A percentile compares a stretch with the other conserved stretches of the same genome.
Conservation (phyloP, 768 basidiomycete genomes). For the Suillus paluster region DNA sequence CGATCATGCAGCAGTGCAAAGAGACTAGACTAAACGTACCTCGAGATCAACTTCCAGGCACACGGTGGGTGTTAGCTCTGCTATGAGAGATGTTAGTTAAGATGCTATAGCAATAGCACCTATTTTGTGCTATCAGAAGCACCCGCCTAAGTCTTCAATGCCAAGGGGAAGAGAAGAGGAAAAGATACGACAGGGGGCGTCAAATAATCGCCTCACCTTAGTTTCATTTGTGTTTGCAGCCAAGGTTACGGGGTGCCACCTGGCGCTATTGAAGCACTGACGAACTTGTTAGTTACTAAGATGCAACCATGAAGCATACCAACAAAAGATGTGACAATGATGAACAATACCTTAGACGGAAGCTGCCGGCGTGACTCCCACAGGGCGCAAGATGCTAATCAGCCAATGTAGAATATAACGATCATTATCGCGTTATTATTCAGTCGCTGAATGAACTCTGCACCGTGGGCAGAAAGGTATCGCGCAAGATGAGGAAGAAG, state of each 20-base stretch:
- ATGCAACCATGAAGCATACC: not conserved
- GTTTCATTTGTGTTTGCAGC: not conserved
- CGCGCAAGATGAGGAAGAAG: not conserved
- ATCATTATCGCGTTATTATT: not conserved
- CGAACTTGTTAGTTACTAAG: not conserved
- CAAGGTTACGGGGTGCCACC: not conserved
- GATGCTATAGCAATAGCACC: not conserved
- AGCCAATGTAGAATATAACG: not conserved
- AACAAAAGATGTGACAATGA: not conserved
- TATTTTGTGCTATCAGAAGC: not conserved
- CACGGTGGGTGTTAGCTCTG: not conserved
- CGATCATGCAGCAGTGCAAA: not conserved
- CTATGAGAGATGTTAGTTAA: not conserved
- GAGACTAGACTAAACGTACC: not conserved
- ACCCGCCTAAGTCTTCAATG: not conserved
- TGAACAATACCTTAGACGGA: not conserved
- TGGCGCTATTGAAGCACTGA: not conserved
- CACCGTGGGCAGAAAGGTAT: not conserved
- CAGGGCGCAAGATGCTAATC: not conserved
- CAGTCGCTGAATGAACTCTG: not conserved
- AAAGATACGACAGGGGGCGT: not conserved
- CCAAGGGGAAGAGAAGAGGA: not conserved
- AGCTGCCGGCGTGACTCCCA: not conserved
- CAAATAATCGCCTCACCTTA: not conserved
- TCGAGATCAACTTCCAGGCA: not conserved